These are phyloP conservation scores for Salisapilia sapeloensis DNA, from an alignment of 352 stramenopile species.

Conservation along the genomic window DNA sequence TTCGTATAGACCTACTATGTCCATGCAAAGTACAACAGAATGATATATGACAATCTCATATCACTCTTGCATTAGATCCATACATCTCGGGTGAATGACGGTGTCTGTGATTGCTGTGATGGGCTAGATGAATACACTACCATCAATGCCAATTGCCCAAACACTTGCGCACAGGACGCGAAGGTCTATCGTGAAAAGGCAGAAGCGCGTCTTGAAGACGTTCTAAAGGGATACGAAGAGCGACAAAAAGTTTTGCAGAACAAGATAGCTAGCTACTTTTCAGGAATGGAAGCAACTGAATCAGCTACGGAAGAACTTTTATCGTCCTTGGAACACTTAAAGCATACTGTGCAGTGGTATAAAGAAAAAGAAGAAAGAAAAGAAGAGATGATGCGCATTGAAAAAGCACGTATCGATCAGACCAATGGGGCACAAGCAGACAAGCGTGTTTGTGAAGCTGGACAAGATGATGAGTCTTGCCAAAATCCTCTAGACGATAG, in stretches of 20 bases:
- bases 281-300: slow-evolving; percentile 9
- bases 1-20: not conserved
- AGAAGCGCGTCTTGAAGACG: slow-evolving; percentile 13
- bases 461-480: not conserved
- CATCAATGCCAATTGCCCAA: slow-evolving; percentile 8
- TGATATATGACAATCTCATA: not conserved
- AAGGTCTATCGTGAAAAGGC: slow-evolving; percentile 15
- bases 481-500: not conserved
- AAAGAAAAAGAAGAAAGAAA: slow-evolving; percentile 47
- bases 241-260: slow-evolving; percentile 18
- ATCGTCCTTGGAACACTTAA: slow-evolving; percentile 19
- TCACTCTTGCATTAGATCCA: slow-evolving; percentile 20
- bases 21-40: too few relatives aligned
- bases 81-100: slow-evolving; percentile 82
- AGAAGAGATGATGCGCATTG: slow-evolving; percentile 32
- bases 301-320: slow-evolving; percentile 14
- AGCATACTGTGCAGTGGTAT: slow-evolving; percentile 34
- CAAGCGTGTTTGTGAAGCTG: slow-evolving; percentile 1
- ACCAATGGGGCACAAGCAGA: slow-evolving; percentile 1
- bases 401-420: slow-evolving; percentile 26
- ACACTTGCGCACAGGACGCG: slow-evolving; percentile 30
- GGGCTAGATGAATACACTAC: slow-evolving; percentile 76
- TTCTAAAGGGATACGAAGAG: slow-evolving; percentile 27
- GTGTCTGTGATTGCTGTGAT: slow-evolving; percentile 96
- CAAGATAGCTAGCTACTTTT: slow-evolving; percentile 28